These are phyloP conservation scores for Patellaria atrata DNA, from an alignment of 495 filamentous ascomycete genomes.

Conservation along the genomic window DNA sequence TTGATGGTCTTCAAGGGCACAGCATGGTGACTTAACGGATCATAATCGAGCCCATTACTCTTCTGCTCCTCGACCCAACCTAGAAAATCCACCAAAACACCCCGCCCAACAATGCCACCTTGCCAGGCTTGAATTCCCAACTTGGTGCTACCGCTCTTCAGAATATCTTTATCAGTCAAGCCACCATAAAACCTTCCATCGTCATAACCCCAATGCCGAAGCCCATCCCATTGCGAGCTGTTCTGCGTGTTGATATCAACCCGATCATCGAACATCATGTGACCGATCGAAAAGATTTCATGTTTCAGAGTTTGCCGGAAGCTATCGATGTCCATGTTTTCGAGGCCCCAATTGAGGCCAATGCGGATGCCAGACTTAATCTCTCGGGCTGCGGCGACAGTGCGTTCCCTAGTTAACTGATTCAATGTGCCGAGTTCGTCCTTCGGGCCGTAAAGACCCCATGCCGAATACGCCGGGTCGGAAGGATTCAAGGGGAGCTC, in stretches of 20 bases:
- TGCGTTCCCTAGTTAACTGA: slow-evolving; percentile 12
- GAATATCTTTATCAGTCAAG: slow-evolving; percentile 11
- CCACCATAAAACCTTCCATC: slow-evolving; percentile 16
- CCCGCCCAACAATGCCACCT: slow-evolving; percentile 14
- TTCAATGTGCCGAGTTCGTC: slow-evolving; percentile 15
- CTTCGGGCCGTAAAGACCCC: slow-evolving; percentile 14
- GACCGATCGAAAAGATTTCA: slow-evolving; percentile 12
- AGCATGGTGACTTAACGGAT: slow-evolving; percentile 8
- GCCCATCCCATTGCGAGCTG: slow-evolving; percentile 17
- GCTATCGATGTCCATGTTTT: slow-evolving; percentile 14
- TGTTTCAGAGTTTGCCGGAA: slow-evolving; percentile 13
- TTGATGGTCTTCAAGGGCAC: slow-evolving; percentile 6
- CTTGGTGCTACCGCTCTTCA: slow-evolving; percentile 4
- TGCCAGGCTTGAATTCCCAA: slow-evolving; percentile 14
- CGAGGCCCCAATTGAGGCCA: slow-evolving; percentile 13
- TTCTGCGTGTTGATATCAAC: slow-evolving; percentile 15
- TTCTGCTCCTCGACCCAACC: slow-evolving; percentile 11
- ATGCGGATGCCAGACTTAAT: slow-evolving; percentile 12
- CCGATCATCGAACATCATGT: slow-evolving; percentile 8
- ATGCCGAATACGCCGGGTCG: slow-evolving; percentile 14
- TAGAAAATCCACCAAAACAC: slow-evolving; percentile 16
- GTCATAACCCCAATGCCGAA: slow-evolving; percentile 14
- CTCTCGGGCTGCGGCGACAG: slow-evolving; percentile 13
- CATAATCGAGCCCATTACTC: slow-evolving; percentile 11
- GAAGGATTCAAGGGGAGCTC: slow-evolving; percentile 11